Percentiles rank a stretch among this genome's conserved stretches.
phyloP scores from a whole-genome alignment of 371 early-diverging fungal genomes.

The Zancudomyces culisetae region DNA sequence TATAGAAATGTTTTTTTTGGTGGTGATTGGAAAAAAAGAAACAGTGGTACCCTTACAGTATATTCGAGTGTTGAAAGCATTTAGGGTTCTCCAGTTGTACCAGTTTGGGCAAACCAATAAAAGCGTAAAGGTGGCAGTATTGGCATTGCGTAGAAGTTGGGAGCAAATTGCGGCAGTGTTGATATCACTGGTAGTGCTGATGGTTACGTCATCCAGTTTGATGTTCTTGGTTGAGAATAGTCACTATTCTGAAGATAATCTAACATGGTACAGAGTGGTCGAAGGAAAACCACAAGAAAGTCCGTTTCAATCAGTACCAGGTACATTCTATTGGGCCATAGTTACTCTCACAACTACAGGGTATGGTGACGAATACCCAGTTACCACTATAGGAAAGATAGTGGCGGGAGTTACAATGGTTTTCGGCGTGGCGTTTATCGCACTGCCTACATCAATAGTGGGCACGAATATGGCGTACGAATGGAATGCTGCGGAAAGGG shows the following conservation, averaged over 20 bases:
- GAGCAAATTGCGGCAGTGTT: conserved; percentile 21
- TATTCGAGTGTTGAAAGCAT: not conserved
- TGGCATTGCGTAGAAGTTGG: conserved; percentile 16
- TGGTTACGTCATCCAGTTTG: conserved; percentile 21
- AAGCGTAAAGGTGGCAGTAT: conserved; percentile 2
- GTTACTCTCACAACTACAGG: conserved; percentile 77
- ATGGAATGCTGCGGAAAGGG: conserved; percentile 14
- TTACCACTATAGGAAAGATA: conserved; percentile 61
- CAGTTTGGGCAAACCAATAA: not conserved
- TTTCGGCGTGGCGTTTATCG: conserved; percentile 62
- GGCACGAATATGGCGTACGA: conserved; percentile 50
- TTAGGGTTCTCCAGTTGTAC: not conserved
- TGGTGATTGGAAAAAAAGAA: not conserved
- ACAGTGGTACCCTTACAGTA: not conserved
- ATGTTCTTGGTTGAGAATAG: conserved; percentile 24
- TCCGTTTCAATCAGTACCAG: conserved; percentile 26
- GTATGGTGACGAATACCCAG: conserved; percentile 65
- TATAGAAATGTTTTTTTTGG: not conserved
- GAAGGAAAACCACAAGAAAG: conserved; percentile 15
- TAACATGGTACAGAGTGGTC: conserved; percentile 17
- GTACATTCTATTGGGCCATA: conserved; percentile 56
- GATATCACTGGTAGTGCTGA: conserved; percentile 10
- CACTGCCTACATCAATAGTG: conserved; percentile 69
- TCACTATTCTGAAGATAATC: conserved; percentile 6
- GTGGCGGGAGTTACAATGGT: conserved; percentile 69